Conservation (phyloP, 768 basidiomycete species). For the Mycena olivaceomarginata region DNA sequence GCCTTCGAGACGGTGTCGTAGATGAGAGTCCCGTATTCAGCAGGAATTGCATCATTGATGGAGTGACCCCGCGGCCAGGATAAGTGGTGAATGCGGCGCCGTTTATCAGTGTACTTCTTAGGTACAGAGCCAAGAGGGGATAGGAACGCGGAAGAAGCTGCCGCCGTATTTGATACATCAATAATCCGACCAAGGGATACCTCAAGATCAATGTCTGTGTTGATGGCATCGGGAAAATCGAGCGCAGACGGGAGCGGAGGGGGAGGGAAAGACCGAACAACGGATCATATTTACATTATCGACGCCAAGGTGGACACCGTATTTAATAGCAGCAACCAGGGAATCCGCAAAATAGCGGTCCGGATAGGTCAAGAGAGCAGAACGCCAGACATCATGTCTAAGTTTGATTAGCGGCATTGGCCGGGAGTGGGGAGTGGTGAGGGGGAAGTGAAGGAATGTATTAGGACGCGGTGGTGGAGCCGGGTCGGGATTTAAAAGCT, state of each 20-base stretch:
- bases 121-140: constrained; percentile 46
- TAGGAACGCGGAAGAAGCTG: constrained; percentile 21
- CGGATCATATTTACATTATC: neutral
- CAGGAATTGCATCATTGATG: constrained; percentile 44
- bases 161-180: constrained; percentile 32
- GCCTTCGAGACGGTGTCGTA: constrained; percentile 36
- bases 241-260: constrained; percentile 37
- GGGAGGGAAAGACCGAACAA: neutral
- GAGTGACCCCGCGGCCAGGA: constrained; percentile 40
- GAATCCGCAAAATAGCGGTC: constrained; percentile 31
- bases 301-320: constrained; percentile 37
- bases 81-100: constrained; percentile 41
- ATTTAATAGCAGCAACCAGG: constrained; percentile 17
- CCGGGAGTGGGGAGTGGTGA: constrained; percentile 27
- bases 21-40: constrained; percentile 19
- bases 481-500: neutral
- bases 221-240: constrained; percentile 26
- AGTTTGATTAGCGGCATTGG: constrained; percentile 32
- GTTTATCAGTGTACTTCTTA: constrained; percentile 38
- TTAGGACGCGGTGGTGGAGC: constrained; percentile 25
- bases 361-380: constrained; percentile 10
- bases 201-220: constrained; percentile 25
- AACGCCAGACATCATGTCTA: neutral
- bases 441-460: constrained; percentile 31
- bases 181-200: constrained; percentile 31